Conservation (phyloP, 2,329 filamentous ascomycete genomes). For the Trichoderma sp. region DNA sequence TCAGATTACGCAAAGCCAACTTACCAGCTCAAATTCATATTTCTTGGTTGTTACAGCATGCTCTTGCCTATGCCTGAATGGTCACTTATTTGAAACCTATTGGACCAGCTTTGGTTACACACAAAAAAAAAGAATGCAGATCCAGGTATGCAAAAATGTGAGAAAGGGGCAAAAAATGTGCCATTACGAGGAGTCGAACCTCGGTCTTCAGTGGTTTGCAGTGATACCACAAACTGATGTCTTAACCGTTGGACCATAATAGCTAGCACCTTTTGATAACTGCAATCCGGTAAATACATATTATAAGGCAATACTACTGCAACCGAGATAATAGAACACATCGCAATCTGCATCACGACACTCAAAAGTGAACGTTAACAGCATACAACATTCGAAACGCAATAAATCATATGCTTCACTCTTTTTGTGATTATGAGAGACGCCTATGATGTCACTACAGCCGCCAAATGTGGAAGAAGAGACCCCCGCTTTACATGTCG, state of each 20-base stretch:
- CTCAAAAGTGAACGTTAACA: background rate
- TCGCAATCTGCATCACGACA: background rate
- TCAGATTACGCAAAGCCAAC: too few relatives aligned
- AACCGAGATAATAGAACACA: background rate
- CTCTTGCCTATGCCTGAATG: too few relatives aligned
- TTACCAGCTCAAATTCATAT: too few relatives aligned
- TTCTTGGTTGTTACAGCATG: too few relatives aligned
- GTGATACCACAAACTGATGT: conserved; percentile 38
- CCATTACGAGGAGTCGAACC: conserved; percentile 37
- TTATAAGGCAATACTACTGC: background rate
- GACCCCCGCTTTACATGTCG: too few relatives aligned
- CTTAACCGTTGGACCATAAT: conserved; percentile 40
- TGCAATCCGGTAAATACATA: rapidly evolving
- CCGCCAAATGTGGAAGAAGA: background rate
- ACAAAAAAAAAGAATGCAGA: background rate
- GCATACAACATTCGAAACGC: background rate
- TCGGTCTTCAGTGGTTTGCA: conserved; percentile 38
- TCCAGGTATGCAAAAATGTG: too few relatives aligned
- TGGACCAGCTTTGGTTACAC: background rate
- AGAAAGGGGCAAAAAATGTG: conserved; percentile 21
- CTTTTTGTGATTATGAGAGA: background rate
- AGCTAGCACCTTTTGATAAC: conserved; percentile 26
- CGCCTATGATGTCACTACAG: background rate
- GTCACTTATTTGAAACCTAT: too few relatives aligned
- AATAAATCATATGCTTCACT: background rate